Evolutionary conservation across 192 early-diverging fungal species (phyloP), one percentile per base, ranked within the genome.

Genomic region (Gorgonomyces haynaldii): DNA sequence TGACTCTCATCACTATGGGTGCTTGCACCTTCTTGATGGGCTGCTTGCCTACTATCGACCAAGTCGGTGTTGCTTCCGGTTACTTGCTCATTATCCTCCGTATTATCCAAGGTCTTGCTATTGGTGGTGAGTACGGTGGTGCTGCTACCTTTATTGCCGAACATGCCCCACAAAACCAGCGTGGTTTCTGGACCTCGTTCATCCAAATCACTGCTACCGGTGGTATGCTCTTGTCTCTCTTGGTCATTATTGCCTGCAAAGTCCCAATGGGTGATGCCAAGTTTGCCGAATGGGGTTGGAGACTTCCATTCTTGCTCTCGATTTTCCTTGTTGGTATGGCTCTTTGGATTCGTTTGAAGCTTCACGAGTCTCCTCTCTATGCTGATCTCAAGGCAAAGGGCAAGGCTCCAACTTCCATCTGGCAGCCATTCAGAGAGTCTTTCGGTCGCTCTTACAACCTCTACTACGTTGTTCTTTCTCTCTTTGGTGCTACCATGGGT

Each of bases 121-220:
- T 57, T 24, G 60, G 60, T 16, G 60, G 60, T 17, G 60, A 62
- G 23, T 62, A 62, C 39, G 60, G 50, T 17, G 60, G 36, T 19
- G 60, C 60, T 26, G 51, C 50, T 24, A 35, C 38, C 9, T 57
- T 42, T 45, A 52, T 62, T 44, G 60, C 39, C 13, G 60, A 62
- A 43, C 54, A 57, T 29, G 22, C 54, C 1, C 55, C 55, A 17
- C 8, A 29, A 3, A 21, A 35, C 16, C 20, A 53, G 35, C 21
- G 50, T 17, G 60, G 60, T 4, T 43, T 10, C 31, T 62, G 53
- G 16, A 58, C 60, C 16, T 21, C 28, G 22, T 40, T 44, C 17
- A 41, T 62, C 17, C 60, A 62, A 26, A 37, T 45, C 19, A 58
- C 50, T 22, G 53, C 60, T 15, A 31, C 48, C 10, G 24, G 17